Base-by-base conservation (phyloP, 1,284 basidiomycete species). In the Caloboletus inedulis region DNA sequence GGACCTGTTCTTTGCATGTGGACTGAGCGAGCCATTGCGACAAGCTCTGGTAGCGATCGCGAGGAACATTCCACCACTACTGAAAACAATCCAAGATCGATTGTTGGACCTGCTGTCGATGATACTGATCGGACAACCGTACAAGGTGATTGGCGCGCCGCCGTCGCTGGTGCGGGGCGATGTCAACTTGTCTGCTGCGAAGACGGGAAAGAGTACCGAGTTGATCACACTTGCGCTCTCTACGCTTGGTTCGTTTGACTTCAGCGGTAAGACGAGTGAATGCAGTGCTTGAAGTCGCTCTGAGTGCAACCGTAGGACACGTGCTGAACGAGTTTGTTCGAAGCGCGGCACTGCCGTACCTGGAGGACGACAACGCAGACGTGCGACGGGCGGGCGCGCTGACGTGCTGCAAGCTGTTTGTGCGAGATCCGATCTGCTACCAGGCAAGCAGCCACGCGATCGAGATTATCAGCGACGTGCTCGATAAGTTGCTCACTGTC, bases 361-460 rank as follows among this genome's bases (percentile, higher is more conserved):
- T 98, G 23, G 96, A 99, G 63, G 88, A 98, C 62, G 97, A 99
- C 65, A 84, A 88, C 60, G 71, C 89, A 1, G 93, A 96, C 52
- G 89, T 99, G 5, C 82, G 97, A 19, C 82, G 89, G 50, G 93
- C 94, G 16, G 95, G 97, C 14, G 95, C 97, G 2, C 71, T 93
- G 48, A 96, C 95, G 0, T 98, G 95, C 65, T 98, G 94, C 60
- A 85, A 81, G 54, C 80, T 95, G 35, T 97, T 98, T 65, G 87
- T 96, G 53, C 87, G 89, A 57, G 97, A 99, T 70, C 96, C 96
- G 0, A 98, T 99, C 54, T 95, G 93, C 70, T 94, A 91, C 63
- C 95, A 98, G 74, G 89, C 92, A 18, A 97, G 94, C 74, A 94
- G 89, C 64, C 93, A 98, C 69, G 93, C 96, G 5, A 96, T 98